Base-by-base conservation (phyloP, 768 basidiomycete species). In the Boletus pseudo-olivaceus region DNA sequence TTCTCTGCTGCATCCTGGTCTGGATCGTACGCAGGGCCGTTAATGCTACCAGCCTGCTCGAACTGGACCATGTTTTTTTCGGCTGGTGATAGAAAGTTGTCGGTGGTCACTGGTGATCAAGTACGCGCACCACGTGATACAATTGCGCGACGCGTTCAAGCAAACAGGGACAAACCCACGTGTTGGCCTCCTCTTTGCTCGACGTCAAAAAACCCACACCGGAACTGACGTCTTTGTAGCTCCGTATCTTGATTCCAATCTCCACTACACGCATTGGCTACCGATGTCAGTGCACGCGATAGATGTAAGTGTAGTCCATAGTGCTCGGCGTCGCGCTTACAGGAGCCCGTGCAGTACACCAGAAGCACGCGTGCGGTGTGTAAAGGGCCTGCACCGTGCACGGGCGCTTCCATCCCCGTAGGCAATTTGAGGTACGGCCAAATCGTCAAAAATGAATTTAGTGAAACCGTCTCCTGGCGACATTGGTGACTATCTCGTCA, bases 1-100 rank as follows among this genome's bases (percentile, higher is more conserved):
- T 88, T 86, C 66, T 89, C 86, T 57, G 88, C 85, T 5, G 85
- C 83, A 73, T 93, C 81, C 66, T 93, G 91, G 68, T 93, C 88
- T 10, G 90, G 90, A 65, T 93, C 88, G 64, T 90, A 93, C 12
- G 78, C 73, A 17, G 79, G 69, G 47, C 73, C 75, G 64, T 49
- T 37, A 14, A 53, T 52, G 7, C 55, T 51, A 23, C 40, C 47
- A 7, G 49, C 32, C 29, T 34, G 23, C 17, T 64, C 54, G 41
- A 46, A 54, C 7, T 56, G 51, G 29, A 47, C 61, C 70, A 70
- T 72, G 34, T 14, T 40, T 42, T 33, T 39, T 23, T 23, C 23
- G 23, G 23, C 23, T 23, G 23, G 23, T 23, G 23, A 23, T 27
- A 4, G 9, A 26, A 26, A 26, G 33, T 47, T 20, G 46, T 44